Conservation (phyloP, 257 asterid species). For the Salvia splendens region DNA sequence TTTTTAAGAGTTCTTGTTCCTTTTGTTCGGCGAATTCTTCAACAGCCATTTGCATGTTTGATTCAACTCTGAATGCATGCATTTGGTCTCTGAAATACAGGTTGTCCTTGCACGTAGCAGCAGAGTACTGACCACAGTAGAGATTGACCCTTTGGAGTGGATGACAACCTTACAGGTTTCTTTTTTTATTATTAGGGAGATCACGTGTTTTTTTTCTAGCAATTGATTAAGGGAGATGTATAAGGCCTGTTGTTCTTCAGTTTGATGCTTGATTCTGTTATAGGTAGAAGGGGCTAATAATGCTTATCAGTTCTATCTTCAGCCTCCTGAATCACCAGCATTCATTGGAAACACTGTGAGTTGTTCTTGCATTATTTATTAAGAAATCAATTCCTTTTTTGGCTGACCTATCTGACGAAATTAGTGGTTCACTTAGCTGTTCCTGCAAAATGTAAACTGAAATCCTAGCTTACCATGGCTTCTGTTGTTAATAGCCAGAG, state of each 20-base stretch:
- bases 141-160: slow-evolving; percentile 81
- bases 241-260: slow-evolving; percentile 1
- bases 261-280: slow-evolving; percentile 33
- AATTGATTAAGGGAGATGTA: neutral
- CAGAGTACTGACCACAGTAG: slow-evolving; percentile 68
- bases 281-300: slow-evolving; percentile 71
- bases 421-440: no score
- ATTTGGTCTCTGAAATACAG: slow-evolving; percentile 42
- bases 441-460: neutral
- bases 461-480: slow-evolving; percentile 12
- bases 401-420: no score
- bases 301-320: slow-evolving; percentile 86
- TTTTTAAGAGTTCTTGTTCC: neutral
- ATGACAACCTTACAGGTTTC: slow-evolving; percentile 71
- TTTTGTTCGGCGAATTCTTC: neutral
- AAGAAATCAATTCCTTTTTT: neutral
- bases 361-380: slow-evolving; percentile 24
- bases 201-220: no score
- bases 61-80: neutral
- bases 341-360: slow-evolving; percentile 96
- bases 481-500: slow-evolving; percentile 68
- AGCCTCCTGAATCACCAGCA: slow-evolving; percentile 90
- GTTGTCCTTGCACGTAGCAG: slow-evolving; percentile 98
- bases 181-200: neutral
- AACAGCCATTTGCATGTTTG: neutral